Evolutionary conservation across 257 asterid species (phyloP).

Genomic region (Capsicum pubescens): DNA sequence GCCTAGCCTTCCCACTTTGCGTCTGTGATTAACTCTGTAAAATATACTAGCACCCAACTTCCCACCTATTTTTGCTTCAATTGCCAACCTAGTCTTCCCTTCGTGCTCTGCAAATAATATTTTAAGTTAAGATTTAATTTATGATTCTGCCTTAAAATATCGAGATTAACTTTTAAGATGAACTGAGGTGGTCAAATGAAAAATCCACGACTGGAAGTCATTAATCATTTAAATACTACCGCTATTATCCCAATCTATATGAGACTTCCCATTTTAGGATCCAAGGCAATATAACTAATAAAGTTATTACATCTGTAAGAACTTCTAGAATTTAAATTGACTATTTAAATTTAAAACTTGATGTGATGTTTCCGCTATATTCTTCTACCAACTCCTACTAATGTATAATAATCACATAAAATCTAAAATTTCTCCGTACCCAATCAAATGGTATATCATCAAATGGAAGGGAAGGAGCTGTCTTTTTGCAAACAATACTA

Average conservation of each 20-base stretch:
- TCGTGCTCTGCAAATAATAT: neutral
- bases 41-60: neutral
- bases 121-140: neutral
- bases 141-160: neutral
- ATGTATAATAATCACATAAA: neutral
- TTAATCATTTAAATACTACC: neutral
- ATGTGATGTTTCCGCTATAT: neutral
- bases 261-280: neutral
- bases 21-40: neutral
- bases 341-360: neutral
- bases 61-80: neutral
- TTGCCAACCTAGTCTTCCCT: neutral
- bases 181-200: neutral
- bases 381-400: neutral
- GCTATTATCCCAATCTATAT: neutral
- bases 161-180: neutral
- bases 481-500: neutral
- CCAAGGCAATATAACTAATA: neutral
- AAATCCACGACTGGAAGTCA: neutral
- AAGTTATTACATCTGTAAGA: neutral
- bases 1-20: neutral
- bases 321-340: neutral
- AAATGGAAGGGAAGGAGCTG: neutral
- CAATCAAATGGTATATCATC: neutral
- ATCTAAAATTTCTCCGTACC: neutral